phyloP scores from a whole-genome alignment of 108 stramenopile genomes.

The Nitzschia inconspicua region DNA sequence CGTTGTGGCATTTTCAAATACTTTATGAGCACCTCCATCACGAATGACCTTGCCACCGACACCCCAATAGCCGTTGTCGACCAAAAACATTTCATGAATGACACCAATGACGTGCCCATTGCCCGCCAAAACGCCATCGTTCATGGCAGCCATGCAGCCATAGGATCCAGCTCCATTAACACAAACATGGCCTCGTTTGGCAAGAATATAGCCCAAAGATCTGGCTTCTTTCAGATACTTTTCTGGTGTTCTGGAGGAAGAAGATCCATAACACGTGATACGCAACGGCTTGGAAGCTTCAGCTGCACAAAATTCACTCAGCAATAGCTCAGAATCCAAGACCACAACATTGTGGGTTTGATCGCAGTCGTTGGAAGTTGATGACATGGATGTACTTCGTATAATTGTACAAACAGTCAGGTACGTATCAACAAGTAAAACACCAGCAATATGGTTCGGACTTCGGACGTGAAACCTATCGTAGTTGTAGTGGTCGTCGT shows the following conservation, averaged over 20 bases:
- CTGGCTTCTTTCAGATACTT: slow-evolving; percentile 63
- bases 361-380: no score
- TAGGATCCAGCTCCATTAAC: slow-evolving; percentile 88
- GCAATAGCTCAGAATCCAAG: no score
- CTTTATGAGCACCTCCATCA: slow-evolving; percentile 45
- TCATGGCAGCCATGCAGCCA: slow-evolving; percentile 90
- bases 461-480: no score
- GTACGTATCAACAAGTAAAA: no score
- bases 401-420: no score
- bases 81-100: slow-evolving; percentile 90
- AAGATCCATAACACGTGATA: slow-evolving; percentile 82
- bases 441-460: no score
- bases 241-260: slow-evolving; percentile 61
- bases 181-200: slow-evolving; percentile 73
- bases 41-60: slow-evolving; percentile 11
- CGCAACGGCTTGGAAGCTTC: slow-evolving; percentile 42
- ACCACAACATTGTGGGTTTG: no score
- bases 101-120: slow-evolving; percentile 85
- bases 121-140: slow-evolving; percentile 67
- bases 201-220: slow-evolving; percentile 61
- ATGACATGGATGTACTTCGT: no score
- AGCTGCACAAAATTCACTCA: no score
- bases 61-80: slow-evolving; percentile 73
- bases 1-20: slow-evolving; percentile 30
- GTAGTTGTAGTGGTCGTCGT: no score